These are phyloP conservation scores for Fusarium subglutinans DNA, from an alignment of 2,329 filamentous ascomycete genomes.

Conservation along the genomic window DNA sequence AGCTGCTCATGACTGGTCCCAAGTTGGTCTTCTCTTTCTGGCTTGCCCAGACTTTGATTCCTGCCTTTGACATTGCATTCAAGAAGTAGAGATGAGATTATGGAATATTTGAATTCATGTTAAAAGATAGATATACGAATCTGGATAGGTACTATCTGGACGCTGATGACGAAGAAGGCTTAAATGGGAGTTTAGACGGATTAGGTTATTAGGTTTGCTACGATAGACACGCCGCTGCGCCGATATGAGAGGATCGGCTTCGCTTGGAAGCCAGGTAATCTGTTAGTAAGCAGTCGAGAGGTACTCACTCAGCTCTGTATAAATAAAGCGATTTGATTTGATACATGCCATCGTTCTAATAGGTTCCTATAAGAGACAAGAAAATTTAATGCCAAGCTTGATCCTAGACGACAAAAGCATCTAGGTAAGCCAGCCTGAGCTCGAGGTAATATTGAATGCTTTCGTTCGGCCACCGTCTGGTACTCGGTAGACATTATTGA, in stretches of 20 bases:
- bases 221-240: conserved; percentile 34
- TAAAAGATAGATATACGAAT: conserved; percentile 25
- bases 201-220: conserved; percentile 32
- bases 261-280: not conserved
- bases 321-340: conserved; percentile 46
- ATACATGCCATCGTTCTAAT: conserved; percentile 10
- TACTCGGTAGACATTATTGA: not conserved
- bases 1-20: conserved; percentile 97
- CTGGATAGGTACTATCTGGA: conserved; percentile 29
- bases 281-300: conserved; percentile 22
- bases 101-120: conserved; percentile 13
- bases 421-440: not conserved
- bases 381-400: not conserved
- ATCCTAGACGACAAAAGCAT: not conserved
- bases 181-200: conserved; percentile 37
- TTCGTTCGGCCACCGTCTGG: not conserved
- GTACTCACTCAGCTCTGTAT: conserved; percentile 45
- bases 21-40: conserved; percentile 99
- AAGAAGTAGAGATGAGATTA: conserved; percentile 30
- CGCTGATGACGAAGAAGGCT: conserved; percentile 1
- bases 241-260: conserved; percentile 29
- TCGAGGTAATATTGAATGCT: not conserved
- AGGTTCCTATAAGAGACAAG: not conserved
- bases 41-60: conserved; percentile 98
- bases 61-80: conserved; percentile 75